Conservation (phyloP, 108 stramenopile genomes). For the Skeletonema costatum region DNA sequence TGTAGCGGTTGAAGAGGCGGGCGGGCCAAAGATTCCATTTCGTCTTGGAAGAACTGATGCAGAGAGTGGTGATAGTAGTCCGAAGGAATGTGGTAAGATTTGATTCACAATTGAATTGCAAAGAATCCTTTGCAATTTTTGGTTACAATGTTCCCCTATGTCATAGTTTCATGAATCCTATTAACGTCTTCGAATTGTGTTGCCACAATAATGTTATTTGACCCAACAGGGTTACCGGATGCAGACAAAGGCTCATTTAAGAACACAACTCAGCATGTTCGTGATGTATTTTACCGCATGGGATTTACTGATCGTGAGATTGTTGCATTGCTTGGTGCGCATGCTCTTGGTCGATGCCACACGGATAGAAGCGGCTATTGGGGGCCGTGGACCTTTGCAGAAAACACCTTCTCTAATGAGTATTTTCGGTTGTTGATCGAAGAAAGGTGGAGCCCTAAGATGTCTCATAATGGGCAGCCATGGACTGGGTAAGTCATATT, state of each 20-base stretch:
- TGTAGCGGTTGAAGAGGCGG: conserved; percentile 60
- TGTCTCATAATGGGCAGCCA: conserved; percentile 63
- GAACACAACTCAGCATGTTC: conserved; percentile 77
- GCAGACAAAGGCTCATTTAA: conserved; percentile 85
- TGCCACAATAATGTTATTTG: no score
- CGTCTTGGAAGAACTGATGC: conserved; percentile 74
- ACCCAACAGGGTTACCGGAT: conserved; percentile 68
- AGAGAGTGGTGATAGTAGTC: conserved; percentile 62
- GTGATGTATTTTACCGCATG: conserved; percentile 93
- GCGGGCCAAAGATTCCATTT: conserved; percentile 82
- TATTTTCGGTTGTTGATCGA: conserved; percentile 95
- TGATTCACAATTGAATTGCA: no score
- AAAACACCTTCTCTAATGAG: conserved; percentile 95
- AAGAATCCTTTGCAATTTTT: no score
- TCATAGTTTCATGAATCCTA: no score
- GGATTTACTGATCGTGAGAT: conserved; percentile 88
- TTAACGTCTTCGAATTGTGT: no score
- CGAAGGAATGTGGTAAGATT: conserved; percentile 59
- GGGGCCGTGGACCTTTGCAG: conserved; percentile 94
- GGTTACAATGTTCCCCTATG: no score
- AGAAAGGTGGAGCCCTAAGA: conserved; percentile 86
- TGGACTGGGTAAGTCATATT: not conserved
- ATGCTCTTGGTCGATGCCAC: conserved; percentile 96
- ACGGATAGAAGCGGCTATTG: conserved; percentile 87
- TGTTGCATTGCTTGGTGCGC: conserved; percentile 96